Evolutionary conservation across 1,284 basidiomycete species (phyloP), one percentile per base, ranked within the genome.

Genomic region (Pascua guehoae): DNA sequence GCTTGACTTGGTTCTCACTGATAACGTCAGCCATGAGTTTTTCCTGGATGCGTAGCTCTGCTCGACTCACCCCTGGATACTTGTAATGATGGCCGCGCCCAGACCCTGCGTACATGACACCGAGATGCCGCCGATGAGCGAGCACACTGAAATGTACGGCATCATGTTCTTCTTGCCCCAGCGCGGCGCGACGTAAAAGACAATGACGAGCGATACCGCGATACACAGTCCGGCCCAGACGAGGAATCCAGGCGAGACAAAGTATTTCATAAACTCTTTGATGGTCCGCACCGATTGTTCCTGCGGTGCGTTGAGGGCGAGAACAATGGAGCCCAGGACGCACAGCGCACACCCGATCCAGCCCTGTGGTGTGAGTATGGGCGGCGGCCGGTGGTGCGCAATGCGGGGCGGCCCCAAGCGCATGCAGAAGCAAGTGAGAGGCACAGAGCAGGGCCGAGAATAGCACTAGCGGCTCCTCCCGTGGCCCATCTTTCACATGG

Each of bases 91-190:
- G 43, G 92, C 88, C 18, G 90, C 81, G 41, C 95, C 95, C 17
- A 98, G 83, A 40, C 95, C 95, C 45, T 91, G 93, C 4, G 93
- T 97, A 58, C 95, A 94, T 66, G 89, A 93, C 66, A 98, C 95
- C 61, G 88, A 91, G 59, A 98, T 88, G 1, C 96, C 95, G 36
- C 95, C 95, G 69, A 98, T 97, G 81, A 98, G 86, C 63, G 88
- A 92, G 78, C 95, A 98, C 41, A 97, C 89, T 46, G 83, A 80
- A 66, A 96, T 93, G 77, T 98, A 97, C 83, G 93, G 93, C 61
- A 98, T 78, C 94, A 98, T 97, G 70, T 86, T 88, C 78, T 87
- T 87, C 78, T 88, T 93, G 54, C 95, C 95, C 74, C 89, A 91
- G 68, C 86, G 85, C 41, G 59, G 73, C 0, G 68, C 76, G 24